Conservation (phyloP, 2,329 filamentous ascomycete genomes). For the Lachnellula cervina region DNA sequence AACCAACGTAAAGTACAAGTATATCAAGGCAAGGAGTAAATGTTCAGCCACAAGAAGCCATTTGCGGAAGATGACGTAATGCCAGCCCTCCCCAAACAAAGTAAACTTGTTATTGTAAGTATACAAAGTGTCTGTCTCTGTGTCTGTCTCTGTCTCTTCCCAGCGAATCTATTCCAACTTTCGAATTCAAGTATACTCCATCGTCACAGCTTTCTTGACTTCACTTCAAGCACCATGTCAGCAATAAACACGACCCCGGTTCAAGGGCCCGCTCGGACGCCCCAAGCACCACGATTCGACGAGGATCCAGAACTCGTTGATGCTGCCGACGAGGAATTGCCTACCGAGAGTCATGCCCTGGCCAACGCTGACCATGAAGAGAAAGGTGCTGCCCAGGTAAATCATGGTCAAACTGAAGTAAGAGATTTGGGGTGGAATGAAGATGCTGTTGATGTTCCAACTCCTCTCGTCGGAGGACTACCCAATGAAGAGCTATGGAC, state of each 20-base stretch:
- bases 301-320: slow-evolving; percentile 21
- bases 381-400: slow-evolving; percentile 37
- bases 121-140: too few species aligned
- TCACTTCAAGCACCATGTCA: background rate
- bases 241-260: background rate
- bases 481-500: slow-evolving; percentile 61
- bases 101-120: too few species aligned
- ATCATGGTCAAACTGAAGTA: slow-evolving; percentile 40
- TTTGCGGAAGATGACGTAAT: too few species aligned
- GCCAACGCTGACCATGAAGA: slow-evolving; percentile 37
- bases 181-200: too few species aligned
- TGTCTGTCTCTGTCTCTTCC: too few species aligned
- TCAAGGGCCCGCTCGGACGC: background rate
- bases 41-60: too few species aligned
- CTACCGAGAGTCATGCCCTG: slow-evolving; percentile 39
- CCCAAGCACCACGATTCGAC: background rate
- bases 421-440: slow-evolving; percentile 57
- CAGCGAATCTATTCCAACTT: too few species aligned
- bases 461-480: slow-evolving; percentile 54
- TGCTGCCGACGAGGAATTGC: slow-evolving; percentile 23
- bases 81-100: too few species aligned
- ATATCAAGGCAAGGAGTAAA: too few species aligned
- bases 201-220: too few species aligned
- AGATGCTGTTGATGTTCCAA: slow-evolving; percentile 44
- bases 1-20: too few species aligned